These are phyloP conservation scores for Fraxinus pennsylvanica DNA, from an alignment of 257 asterid species.

Conservation along the genomic window DNA sequence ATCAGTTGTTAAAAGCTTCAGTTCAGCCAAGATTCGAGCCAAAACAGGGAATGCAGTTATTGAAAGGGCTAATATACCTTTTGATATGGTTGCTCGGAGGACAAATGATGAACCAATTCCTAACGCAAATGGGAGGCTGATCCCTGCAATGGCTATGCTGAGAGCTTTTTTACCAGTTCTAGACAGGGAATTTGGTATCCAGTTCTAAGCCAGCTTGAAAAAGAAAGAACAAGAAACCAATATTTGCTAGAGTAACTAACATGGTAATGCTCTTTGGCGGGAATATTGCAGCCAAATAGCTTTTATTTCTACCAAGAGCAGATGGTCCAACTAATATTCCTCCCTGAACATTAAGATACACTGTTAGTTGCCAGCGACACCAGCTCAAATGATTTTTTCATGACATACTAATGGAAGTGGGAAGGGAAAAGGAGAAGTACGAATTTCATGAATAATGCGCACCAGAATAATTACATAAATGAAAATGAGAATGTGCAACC, in stretches of 20 bases:
- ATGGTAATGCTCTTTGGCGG: conserved; percentile 68
- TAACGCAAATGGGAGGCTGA: conserved; percentile 58
- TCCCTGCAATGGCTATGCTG: conserved; percentile 73
- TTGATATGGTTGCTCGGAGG: conserved; percentile 46
- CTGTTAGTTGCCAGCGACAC: not conserved
- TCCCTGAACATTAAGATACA: conserved; percentile 45
- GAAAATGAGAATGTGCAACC: too few relatives aligned
- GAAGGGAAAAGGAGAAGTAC: not conserved
- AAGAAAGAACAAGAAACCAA: conserved; percentile 73
- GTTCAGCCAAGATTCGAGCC: too few relatives aligned
- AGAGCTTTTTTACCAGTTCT: conserved; percentile 72
- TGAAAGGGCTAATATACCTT: conserved; percentile 29
- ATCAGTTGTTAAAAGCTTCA: too few relatives aligned
- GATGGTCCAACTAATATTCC: conserved; percentile 86
- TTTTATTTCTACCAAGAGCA: conserved; percentile 59
- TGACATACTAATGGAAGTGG: conserved; percentile 3
- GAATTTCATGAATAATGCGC: not conserved
- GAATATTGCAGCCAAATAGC: conserved; percentile 54
- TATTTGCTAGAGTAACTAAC: conserved; percentile 71
- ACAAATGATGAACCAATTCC: conserved; percentile 75
- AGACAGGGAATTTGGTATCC: conserved; percentile 58
- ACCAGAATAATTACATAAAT: not conserved
- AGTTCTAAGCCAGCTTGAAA: conserved; percentile 78
- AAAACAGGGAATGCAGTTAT: too few relatives aligned
- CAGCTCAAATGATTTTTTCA: not conserved